These are phyloP conservation scores for Zoysia japonica DNA, from an alignment of 176 grass and related monocot genomes.

Conservation along the genomic window DNA sequence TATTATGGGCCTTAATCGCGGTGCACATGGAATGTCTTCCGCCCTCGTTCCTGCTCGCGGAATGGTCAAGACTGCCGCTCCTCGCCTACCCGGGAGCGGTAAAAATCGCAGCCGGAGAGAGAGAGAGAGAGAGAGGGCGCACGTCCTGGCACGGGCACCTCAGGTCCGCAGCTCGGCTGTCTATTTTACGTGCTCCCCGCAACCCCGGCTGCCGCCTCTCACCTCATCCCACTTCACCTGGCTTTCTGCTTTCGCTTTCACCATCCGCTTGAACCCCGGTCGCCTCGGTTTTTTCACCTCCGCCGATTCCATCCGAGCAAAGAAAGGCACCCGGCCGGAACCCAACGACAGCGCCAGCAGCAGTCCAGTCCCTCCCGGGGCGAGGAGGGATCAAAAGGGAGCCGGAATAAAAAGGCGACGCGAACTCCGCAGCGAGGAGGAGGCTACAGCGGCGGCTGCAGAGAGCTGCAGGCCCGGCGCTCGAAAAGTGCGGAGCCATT, in stretches of 20 bases:
- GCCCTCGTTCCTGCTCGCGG: neutral
- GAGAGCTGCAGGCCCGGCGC: slow-evolving; percentile 43
- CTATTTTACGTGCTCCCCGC: slow-evolving; percentile 50
- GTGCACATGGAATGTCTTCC: slow-evolving; percentile 53
- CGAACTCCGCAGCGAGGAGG: slow-evolving; percentile 6
- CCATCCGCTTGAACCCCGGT: neutral
- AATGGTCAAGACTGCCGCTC: slow-evolving; percentile 27
- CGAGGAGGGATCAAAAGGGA: slow-evolving; percentile 20
- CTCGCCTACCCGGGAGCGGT: neutral
- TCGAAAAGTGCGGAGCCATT: slow-evolving; percentile 75
- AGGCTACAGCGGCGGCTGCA: slow-evolving; percentile 35
- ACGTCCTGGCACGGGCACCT: neutral
- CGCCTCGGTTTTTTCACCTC: neutral
- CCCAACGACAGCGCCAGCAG: slow-evolving; percentile 8
- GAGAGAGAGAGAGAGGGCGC: no score
- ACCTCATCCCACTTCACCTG: slow-evolving; percentile 4
- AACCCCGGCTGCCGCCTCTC: neutral
- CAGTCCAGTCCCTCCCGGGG: slow-evolving; percentile 7
- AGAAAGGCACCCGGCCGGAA: slow-evolving; percentile 49
- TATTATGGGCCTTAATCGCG: slow-evolving; percentile 20
- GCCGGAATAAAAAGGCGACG: slow-evolving; percentile 26
- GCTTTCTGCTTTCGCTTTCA: slow-evolving; percentile 65
- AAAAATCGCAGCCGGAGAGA: neutral
- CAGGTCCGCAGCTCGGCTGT: neutral
- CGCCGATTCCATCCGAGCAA: slow-evolving; percentile 22